These are phyloP conservation scores for Plasmodium malariae DNA, from an alignment of 169 alveolate genomes.

Conservation along the genomic window DNA sequence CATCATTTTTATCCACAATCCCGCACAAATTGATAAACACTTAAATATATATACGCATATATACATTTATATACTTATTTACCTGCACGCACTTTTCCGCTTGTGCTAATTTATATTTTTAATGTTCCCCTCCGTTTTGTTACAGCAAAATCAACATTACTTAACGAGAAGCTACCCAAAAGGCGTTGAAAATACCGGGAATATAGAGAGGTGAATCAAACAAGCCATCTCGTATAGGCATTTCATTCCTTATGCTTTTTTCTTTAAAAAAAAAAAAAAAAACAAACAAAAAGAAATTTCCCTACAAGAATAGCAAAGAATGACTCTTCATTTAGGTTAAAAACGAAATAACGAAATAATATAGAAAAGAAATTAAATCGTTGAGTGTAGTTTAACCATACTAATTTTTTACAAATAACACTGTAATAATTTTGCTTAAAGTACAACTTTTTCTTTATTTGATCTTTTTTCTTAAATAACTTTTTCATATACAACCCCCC, in stretches of 20 bases:
- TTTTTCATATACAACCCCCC: too few species aligned
- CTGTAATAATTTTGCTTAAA: too few species aligned
- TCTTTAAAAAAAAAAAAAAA: slow-evolving; percentile 3
- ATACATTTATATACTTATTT: too few species aligned
- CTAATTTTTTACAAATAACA: too few species aligned
- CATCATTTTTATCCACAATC: too few species aligned
- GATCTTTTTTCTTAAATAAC: too few species aligned
- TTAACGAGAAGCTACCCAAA: slow-evolving; percentile 72
- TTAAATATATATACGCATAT: too few species aligned
- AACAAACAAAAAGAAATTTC: not conserved
- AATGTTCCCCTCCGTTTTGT: slow-evolving; percentile 67
- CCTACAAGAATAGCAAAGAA: not conserved
- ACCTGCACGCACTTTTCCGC: not conserved
- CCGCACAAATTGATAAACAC: too few species aligned
- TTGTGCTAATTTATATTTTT: not conserved
- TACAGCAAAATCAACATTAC: slow-evolving; percentile 48
- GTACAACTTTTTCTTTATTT: too few species aligned
- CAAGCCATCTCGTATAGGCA: not conserved
- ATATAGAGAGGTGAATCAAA: slow-evolving; percentile 50
- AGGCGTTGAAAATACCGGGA: slow-evolving; percentile 78
- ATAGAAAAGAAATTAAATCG: slow-evolving; percentile 48
- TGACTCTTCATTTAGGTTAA: slow-evolving; percentile 34
- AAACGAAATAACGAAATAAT: slow-evolving; percentile 65
- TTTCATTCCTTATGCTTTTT: not conserved
- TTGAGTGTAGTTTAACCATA: slow-evolving; percentile 69